Evolutionary conservation across 805 yeast species (phyloP).

Genomic region (Brettanomyces bruxellensis): DNA sequence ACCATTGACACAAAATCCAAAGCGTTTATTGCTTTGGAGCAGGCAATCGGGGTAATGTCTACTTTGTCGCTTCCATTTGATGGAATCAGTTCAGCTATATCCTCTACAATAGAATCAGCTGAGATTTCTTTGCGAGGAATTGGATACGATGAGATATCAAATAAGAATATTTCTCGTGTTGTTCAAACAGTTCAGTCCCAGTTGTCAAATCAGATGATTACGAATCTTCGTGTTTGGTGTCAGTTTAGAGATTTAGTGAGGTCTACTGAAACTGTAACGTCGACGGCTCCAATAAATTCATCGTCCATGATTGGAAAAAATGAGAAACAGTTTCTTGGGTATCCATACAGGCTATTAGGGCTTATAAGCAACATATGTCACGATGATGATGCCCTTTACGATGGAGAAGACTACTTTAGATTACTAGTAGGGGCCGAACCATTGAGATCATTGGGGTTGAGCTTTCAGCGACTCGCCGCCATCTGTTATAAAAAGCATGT

Average conservation of each 20-base stretch:
- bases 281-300: conserved; percentile 1
- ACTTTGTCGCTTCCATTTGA: conserved; percentile 23
- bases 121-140: conserved; percentile 60
- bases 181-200: conserved; percentile 41
- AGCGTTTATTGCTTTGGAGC: conserved; percentile 17
- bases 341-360: conserved; percentile 23
- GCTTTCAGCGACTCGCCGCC: conserved; percentile 37
- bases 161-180: background rate
- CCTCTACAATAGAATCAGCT: conserved; percentile 50
- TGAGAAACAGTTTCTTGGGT: conserved; percentile 13
- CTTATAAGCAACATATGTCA: conserved; percentile 49
- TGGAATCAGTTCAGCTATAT: conserved; percentile 26
- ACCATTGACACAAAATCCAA: conserved; percentile 11
- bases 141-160: conserved; percentile 16
- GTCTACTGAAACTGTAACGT: conserved; percentile 14
- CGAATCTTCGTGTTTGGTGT: conserved; percentile 43
- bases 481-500: conserved; percentile 43
- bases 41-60: conserved; percentile 15
- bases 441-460: conserved; percentile 33
- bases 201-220: conserved; percentile 50
- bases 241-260: conserved; percentile 25
- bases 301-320: conserved; percentile 1
- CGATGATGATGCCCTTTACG: conserved; percentile 26
- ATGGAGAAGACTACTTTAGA: conserved; percentile 44
- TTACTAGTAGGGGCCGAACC: conserved; percentile 41